Evolutionary conservation across 2,329 filamentous ascomycete genomes (phyloP), one percentile per base, ranked within the genome.

Genomic region (Torrubiellomyces zombiae): DNA sequence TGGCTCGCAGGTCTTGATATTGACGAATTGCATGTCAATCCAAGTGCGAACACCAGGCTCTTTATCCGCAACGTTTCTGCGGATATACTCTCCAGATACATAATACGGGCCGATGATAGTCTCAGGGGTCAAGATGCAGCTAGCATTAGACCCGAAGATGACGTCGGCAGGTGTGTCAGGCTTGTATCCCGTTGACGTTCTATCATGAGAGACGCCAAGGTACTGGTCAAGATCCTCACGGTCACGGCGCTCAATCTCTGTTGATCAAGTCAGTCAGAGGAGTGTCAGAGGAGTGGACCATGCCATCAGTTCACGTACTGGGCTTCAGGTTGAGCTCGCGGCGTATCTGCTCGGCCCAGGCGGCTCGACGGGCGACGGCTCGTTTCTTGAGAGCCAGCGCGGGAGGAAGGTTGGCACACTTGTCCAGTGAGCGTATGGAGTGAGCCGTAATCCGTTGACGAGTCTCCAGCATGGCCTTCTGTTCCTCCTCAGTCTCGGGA

Each of bases 21-120:
- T 48, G 21, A 60, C 45, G 32, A 56, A 43, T 31, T 60, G 54
- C 23, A 55, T 41, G 27, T 60, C 56, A 10, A 60, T 37, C 27
- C 48, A 43, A 12, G 58, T 30, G 4, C 45, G 39, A 4, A 60
- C 40, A 23, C 56, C 56, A 4, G 36, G 31, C 30, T 59, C 42
- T 8, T 38, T 40, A 18, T 61, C 56, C 7, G 39, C 45, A 24
- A 58, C 44, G 27, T 60, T 42, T 21, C 32, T 36, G 22, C 55
- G 51, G 24, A 58, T 42, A 13, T 42, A 40, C 31, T 48, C 45
- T 16, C 53, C 51, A 23, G 41, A 39, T 15, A 58, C 47, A 17
- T 49, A 32, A 14, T 31, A 32, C 3, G 33, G 33, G 4, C 33
- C 32, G 20, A 32, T 29, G 26, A 27, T 28, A 17, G 31, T 34